Conservation (phyloP, 192 early-diverging fungal genomes). For the Coemansia sp. region DNA sequence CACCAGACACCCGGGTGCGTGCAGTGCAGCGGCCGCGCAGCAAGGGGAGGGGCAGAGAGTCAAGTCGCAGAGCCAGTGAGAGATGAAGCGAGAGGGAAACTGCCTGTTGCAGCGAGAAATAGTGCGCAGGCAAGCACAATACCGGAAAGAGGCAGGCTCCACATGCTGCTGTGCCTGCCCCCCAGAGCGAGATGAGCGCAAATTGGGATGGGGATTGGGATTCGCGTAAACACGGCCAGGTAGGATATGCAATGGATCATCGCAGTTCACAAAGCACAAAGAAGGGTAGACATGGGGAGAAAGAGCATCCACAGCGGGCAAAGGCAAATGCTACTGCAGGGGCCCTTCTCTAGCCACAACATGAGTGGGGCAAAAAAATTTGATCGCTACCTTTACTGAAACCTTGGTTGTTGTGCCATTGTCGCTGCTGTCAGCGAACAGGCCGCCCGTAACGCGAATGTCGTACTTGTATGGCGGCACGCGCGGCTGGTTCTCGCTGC, state of each 20-base stretch:
- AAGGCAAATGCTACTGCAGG: neutral
- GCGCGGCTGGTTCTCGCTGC: constrained; percentile 16
- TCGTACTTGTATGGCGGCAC: constrained; percentile 52
- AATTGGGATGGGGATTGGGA: neutral
- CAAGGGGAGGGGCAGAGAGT: constrained; percentile 1
- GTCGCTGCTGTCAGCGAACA: constrained; percentile 36
- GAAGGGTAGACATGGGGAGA: neutral
- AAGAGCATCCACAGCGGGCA: neutral
- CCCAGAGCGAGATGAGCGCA: neutral
- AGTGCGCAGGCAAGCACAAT: constrained; percentile 5
- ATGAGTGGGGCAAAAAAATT: neutral
- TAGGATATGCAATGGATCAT: constrained; percentile 1
- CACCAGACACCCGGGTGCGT: neutral
- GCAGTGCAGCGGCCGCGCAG: neutral
- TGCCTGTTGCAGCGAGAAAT: neutral
- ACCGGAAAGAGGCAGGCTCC: neutral
- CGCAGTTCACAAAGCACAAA: constrained; percentile 36
- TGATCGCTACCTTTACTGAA: constrained; percentile 51
- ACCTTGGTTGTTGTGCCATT: constrained; percentile 45
- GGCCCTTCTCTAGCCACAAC: constrained; percentile 1
- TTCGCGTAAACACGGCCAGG: neutral
- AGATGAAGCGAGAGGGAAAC: neutral
- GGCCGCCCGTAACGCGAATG: constrained; percentile 53
- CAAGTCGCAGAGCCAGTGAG: neutral
- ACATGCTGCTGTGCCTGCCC: neutral